phyloP scores from a whole-genome alignment of 2,329 filamentous ascomycete genomes.

The Cytospora mali region DNA sequence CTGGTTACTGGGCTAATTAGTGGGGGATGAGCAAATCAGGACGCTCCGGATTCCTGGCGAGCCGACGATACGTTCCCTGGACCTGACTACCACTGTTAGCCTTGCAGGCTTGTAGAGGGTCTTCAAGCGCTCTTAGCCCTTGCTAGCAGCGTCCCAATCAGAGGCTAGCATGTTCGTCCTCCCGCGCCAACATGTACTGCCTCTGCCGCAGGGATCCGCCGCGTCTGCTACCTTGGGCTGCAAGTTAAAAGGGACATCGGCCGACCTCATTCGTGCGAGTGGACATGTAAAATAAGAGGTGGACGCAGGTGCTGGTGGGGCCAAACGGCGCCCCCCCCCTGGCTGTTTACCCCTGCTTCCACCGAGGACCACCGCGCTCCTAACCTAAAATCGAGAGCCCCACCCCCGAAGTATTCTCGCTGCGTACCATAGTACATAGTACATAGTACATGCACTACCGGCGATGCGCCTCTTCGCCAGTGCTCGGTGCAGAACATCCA shows the following conservation, averaged over 20 bases:
- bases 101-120: not conserved
- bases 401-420: slow-evolving; percentile 13
- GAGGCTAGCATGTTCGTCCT: slow-evolving; percentile 17
- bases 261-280: slow-evolving; percentile 26
- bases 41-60: not conserved
- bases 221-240: slow-evolving; percentile 21
- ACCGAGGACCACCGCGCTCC: slow-evolving; percentile 23
- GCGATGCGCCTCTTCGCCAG: slow-evolving; percentile 15
- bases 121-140: slow-evolving; percentile 8
- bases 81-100: not conserved
- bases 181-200: slow-evolving; percentile 24
- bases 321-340: slow-evolving; percentile 13
- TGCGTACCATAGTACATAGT: slow-evolving; percentile 3
- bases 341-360: slow-evolving; percentile 15
- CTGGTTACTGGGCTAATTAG: not conserved
- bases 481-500: slow-evolving; percentile 18
- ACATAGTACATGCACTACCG: too few relatives aligned
- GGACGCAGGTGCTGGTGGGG: slow-evolving; percentile 23
- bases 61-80: not conserved
- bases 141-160: slow-evolving; percentile 26
- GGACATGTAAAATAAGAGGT: slow-evolving; percentile 18
- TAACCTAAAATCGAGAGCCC: slow-evolving; percentile 27
- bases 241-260: slow-evolving; percentile 27
- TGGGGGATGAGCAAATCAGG: not conserved
- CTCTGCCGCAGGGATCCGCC: slow-evolving; percentile 23